These are phyloP conservation scores for Trichoderma simmonsii DNA, from an alignment of 2,329 filamentous ascomycete genomes.

Conservation along the genomic window DNA sequence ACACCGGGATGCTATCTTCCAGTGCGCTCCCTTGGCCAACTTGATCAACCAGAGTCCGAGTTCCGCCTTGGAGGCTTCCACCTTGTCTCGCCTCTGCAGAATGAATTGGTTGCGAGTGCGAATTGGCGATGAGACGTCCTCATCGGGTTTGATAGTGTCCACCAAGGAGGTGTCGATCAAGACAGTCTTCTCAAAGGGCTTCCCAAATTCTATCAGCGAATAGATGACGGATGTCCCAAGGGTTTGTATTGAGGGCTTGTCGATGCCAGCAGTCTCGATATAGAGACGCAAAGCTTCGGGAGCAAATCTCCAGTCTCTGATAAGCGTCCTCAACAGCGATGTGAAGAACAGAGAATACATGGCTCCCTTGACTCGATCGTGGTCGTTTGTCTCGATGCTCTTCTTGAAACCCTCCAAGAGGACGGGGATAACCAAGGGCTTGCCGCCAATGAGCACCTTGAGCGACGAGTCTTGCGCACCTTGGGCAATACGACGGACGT, in stretches of 20 bases:
- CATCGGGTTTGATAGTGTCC: constrained; percentile 65
- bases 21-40: constrained; percentile 76
- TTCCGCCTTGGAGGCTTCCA: constrained; percentile 79
- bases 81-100: constrained; percentile 66
- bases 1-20: constrained; percentile 91
- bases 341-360: constrained; percentile 90
- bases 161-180: constrained; percentile 71
- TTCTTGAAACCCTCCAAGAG: constrained; percentile 74
- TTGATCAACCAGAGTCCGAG: constrained; percentile 80
- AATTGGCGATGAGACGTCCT: constrained; percentile 62
- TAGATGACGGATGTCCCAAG: constrained; percentile 79
- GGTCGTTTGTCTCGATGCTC: constrained; percentile 75
- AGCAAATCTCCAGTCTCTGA: constrained; percentile 91
- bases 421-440: constrained; percentile 85
- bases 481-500: constrained; percentile 92
- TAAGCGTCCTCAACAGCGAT: constrained; percentile 80
- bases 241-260: constrained; percentile 92
- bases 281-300: constrained; percentile 87
- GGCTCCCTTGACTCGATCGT: constrained; percentile 89
- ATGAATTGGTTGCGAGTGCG: constrained; percentile 65
- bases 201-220: constrained; percentile 87
- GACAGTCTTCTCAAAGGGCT: constrained; percentile 80
- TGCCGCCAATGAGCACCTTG: constrained; percentile 83
- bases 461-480: constrained; percentile 88
- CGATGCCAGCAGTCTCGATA: constrained; percentile 82